Evolutionary conservation across 345 rosid species (phyloP), one percentile per base, ranked within the genome.

Genomic region (Hypericum androsaemum): DNA sequence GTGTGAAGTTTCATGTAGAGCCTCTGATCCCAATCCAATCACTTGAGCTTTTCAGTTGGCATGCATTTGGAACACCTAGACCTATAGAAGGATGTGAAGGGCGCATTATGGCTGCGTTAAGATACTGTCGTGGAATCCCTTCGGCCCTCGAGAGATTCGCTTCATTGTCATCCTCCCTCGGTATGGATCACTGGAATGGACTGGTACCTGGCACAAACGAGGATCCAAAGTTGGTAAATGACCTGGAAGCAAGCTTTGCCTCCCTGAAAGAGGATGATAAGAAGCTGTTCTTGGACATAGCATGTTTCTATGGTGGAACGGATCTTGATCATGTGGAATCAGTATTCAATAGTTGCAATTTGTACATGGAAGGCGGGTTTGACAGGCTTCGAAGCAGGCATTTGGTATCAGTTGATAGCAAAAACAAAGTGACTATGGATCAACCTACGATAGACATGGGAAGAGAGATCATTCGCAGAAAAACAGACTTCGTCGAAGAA

Each of bases 201-300:
- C 32, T 22, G 32, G 32, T 4, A 22, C 32, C 32, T 22, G 32
- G 4, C 32, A 22, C 4, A 22, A 22, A 1, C 32, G 32, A 22
- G 32, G 32, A 22, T 22, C 3, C 0, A 5, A 55, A 0, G 46
- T 63, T 54, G 45, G 6, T 7, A 37, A 36, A 3, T 35, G 35
- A 37, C 41, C 56, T 38, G 41, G 44, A 49, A 48, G 32, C 49
- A 17, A 50, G 61, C 50, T 55, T 32, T 37, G 67, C 55, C 14
- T 36, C 36, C 13, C 37, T 63, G 8, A 50, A 63, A 5, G 17
- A 10, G 10, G 15, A 37, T 0, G 16, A 47, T 9, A 35, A 15
- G 38, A 10, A 41, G 7, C 13, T 63, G 14, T 63, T 63, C 8
- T 61, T 63, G 2, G 52, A 63, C 8, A 49, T 55, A 35, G 58